Conservation (phyloP, 768 basidiomycete species). For the Antrodiella citrinella region DNA sequence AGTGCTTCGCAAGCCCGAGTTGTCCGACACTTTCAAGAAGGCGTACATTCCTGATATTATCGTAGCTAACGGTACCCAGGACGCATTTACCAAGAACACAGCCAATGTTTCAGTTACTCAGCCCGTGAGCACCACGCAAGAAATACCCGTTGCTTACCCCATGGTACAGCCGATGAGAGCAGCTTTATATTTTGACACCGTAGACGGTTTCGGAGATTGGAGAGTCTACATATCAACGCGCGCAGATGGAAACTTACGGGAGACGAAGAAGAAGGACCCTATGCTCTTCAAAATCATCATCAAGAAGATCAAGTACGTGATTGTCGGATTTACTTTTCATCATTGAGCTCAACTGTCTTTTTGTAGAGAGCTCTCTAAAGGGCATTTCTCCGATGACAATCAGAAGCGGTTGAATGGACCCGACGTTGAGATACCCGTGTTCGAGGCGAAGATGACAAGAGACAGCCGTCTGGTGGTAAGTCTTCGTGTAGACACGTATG, state of each 20-base stretch:
- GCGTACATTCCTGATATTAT: constrained; percentile 6
- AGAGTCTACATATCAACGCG: constrained; percentile 44
- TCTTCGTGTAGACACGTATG: no score
- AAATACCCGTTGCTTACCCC: constrained; percentile 30
- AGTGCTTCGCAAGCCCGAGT: constrained; percentile 7
- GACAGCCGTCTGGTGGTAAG: constrained; percentile 20
- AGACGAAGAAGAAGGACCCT: constrained; percentile 34
- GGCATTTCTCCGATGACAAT: constrained; percentile 62
- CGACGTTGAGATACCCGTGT: constrained; percentile 45
- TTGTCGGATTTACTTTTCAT: not conserved
- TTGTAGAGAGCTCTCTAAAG: constrained; percentile 57
- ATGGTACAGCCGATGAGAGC: constrained; percentile 51
- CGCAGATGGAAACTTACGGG: constrained; percentile 42
- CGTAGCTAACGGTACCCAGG: not conserved
- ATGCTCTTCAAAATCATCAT: constrained; percentile 45
- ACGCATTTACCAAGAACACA: not conserved
- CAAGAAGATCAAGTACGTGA: constrained; percentile 59
- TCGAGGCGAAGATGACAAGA: constrained; percentile 57
- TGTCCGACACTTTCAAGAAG: constrained; percentile 4
- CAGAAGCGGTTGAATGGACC: constrained; percentile 48
- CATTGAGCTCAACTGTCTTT: not conserved
- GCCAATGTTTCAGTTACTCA: not conserved
- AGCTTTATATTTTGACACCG: constrained; percentile 51
- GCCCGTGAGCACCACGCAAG: not conserved
- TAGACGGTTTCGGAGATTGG: constrained; percentile 59